Conservation (phyloP, 768 basidiomycete species). For the Fomitopsis serialis region DNA sequence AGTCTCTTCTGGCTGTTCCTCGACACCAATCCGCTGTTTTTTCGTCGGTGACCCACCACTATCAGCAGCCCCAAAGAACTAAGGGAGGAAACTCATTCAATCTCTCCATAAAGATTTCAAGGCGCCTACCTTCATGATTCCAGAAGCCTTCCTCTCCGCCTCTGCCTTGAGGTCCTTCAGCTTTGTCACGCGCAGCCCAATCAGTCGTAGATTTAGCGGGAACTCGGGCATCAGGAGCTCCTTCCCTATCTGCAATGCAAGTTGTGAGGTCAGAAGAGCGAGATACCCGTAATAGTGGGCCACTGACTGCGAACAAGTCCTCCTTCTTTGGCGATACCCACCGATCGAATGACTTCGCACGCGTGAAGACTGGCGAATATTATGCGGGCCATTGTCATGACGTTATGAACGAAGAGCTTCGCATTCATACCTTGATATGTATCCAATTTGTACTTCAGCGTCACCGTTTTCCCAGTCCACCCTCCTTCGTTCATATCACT, state of each 20-base stretch:
- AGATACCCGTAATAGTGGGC: background rate
- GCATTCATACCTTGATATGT: constrained; percentile 65
- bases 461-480: constrained; percentile 86
- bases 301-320: constrained; percentile 67
- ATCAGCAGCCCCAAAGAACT: constrained; percentile 56
- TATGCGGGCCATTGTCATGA: background rate
- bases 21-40: constrained; percentile 7
- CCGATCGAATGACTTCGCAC: constrained; percentile 73
- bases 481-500: constrained; percentile 72
- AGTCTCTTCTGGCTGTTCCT: constrained; percentile 1
- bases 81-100: background rate
- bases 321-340: constrained; percentile 76
- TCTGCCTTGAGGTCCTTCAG: constrained; percentile 71
- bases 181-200: constrained; percentile 86
- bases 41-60: constrained; percentile 14
- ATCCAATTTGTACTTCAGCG: constrained; percentile 89
- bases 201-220: constrained; percentile 74
- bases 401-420: background rate
- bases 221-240: constrained; percentile 78
- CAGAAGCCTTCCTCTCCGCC: constrained; percentile 31
- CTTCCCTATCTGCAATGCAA: constrained; percentile 55
- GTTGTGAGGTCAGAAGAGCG: background rate
- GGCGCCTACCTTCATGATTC: constrained; percentile 67
- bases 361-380: constrained; percentile 55
- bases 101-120: background rate